Evolutionary conservation across 2,329 filamentous ascomycete species (phyloP).

Genomic region (Bretziella fagacearum): DNA sequence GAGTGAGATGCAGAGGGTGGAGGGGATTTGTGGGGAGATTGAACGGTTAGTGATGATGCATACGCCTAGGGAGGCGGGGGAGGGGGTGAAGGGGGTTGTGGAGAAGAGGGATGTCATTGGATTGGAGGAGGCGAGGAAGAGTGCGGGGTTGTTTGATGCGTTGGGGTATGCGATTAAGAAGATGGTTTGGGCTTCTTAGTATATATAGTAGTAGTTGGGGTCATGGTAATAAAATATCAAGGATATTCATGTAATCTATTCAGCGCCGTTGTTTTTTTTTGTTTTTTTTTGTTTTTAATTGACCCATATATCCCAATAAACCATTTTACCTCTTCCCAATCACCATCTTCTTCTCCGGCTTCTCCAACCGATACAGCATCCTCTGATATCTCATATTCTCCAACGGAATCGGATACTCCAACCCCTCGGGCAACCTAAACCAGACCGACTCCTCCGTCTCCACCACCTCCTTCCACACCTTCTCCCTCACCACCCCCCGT

Average conservation of each 20-base stretch:
- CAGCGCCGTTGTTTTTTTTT: neutral
- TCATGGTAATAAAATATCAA: constrained; percentile 7
- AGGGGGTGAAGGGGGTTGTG: constrained; percentile 31
- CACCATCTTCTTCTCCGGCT: constrained; percentile 2
- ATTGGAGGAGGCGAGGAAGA: constrained; percentile 67
- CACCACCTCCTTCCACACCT: constrained; percentile 53
- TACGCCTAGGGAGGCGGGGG: constrained; percentile 26
- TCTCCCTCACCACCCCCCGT: constrained; percentile 14
- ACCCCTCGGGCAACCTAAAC: constrained; percentile 54
- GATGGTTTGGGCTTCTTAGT: constrained; percentile 72
- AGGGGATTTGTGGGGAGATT: constrained; percentile 58
- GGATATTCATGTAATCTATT: constrained; percentile 8
- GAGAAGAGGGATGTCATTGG: constrained; percentile 59
- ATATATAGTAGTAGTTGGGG: constrained; percentile 5
- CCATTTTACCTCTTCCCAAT: neutral
- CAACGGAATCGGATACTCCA: constrained; percentile 68
- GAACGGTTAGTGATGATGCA: constrained; percentile 42
- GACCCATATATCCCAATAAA: neutral
- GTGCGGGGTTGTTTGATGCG: constrained; percentile 72
- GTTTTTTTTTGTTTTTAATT: neutral
- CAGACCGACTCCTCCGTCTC: constrained; percentile 62
- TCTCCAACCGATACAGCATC: constrained; percentile 3
- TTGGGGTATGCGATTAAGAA: constrained; percentile 83
- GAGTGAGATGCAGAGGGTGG: constrained; percentile 39
- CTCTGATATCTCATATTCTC: constrained; percentile 90